Conservation (phyloP, 805 yeast species). For the Clavispora santaluciae region DNA sequence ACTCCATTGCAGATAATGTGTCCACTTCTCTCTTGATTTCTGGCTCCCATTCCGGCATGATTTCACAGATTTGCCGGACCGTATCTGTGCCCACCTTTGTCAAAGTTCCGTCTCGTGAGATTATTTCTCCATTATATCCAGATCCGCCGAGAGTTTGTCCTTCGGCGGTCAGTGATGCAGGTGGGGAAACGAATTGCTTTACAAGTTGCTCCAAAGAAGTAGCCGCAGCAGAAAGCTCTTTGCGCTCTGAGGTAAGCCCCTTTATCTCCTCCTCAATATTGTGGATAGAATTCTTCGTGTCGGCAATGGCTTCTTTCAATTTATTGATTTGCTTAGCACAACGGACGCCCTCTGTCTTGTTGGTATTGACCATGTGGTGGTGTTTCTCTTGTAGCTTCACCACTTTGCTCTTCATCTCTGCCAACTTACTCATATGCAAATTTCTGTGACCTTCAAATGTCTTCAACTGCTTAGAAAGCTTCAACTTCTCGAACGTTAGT, state of each 20-base stretch:
- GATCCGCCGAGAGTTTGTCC: background rate
- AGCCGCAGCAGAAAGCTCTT: constrained; percentile 14
- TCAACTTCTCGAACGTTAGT: constrained; percentile 29
- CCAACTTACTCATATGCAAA: constrained; percentile 8
- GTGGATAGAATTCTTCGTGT: constrained; percentile 19
- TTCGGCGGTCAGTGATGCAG: background rate
- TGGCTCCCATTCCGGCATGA: constrained; percentile 33
- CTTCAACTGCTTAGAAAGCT: constrained; percentile 22
- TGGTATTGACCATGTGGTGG: constrained; percentile 5
- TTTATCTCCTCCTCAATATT: constrained; percentile 24
- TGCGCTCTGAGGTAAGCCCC: constrained; percentile 19
- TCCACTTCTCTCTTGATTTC: constrained; percentile 27
- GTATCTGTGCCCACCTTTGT: constrained; percentile 23
- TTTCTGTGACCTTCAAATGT: constrained; percentile 4
- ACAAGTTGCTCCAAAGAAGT: constrained; percentile 21
- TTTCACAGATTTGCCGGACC: constrained; percentile 18
- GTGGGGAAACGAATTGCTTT: constrained; percentile 11
- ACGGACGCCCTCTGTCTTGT: constrained; percentile 6
- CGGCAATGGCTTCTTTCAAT: constrained; percentile 13
- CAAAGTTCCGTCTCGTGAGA: constrained; percentile 29
- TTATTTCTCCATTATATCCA: constrained; percentile 8
- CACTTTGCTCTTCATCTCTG: constrained; percentile 10
- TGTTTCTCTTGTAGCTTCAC: constrained; percentile 10
- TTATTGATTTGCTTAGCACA: constrained; percentile 4
- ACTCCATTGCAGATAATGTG: constrained; percentile 21